Conservation (phyloP, 2,329 filamentous ascomycete genomes). For the Sphaerulina vaccinii region DNA sequence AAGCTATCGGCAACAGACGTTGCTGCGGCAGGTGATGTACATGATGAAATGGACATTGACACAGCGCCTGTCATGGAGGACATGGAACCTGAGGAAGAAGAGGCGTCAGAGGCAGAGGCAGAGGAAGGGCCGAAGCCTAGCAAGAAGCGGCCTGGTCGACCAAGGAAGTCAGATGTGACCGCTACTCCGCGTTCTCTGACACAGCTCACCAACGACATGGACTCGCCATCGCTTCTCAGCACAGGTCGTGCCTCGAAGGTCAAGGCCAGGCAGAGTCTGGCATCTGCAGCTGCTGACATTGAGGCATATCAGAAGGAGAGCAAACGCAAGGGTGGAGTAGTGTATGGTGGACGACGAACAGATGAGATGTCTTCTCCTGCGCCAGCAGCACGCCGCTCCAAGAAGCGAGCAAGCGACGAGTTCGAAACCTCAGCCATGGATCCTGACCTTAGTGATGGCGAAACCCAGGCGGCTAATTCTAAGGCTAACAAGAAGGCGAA, state of each 20-base stretch:
- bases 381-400: constrained; percentile 23
- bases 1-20: constrained; percentile 24
- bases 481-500: constrained; percentile 55
- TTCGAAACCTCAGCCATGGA: constrained; percentile 43
- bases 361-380: constrained; percentile 38
- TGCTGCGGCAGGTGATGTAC: constrained; percentile 19
- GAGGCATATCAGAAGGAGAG: constrained; percentile 89
- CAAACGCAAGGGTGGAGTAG: constrained; percentile 71
- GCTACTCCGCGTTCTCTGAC: constrained; percentile 32
- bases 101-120: constrained; percentile 9
- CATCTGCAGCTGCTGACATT: constrained; percentile 78
- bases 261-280: constrained; percentile 73
- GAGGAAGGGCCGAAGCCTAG: constrained; percentile 23
- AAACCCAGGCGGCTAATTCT: constrained; percentile 44
- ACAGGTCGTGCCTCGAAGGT: constrained; percentile 81
- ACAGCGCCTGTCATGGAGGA: constrained; percentile 11
- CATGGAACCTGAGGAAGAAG: constrained; percentile 7
- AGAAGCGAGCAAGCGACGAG: constrained; percentile 42
- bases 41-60: constrained; percentile 28
- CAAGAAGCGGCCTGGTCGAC: constrained; percentile 33
- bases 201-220: constrained; percentile 70
- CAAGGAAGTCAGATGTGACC: constrained; percentile 25
- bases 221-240: constrained; percentile 72
- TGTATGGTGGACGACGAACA: constrained; percentile 56
- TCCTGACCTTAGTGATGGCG: constrained; percentile 47